Conservation (phyloP, 306 rosid species). For the Fagus crenata region DNA sequence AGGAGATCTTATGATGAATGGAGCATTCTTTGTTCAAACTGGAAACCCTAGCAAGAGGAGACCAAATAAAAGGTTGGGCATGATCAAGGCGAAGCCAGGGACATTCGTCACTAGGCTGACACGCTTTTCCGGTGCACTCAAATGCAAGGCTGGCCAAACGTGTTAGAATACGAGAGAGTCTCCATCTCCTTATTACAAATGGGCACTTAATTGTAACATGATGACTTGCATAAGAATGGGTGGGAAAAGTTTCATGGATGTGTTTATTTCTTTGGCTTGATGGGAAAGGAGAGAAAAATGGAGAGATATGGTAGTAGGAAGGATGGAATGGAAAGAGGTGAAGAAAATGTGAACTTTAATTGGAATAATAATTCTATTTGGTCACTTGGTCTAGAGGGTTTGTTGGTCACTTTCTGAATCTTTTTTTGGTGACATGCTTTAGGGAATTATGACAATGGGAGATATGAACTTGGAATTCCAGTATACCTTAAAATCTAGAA, state of each 20-base stretch:
- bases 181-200: not conserved
- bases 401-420: not conserved
- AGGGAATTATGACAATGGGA: too few relatives aligned
- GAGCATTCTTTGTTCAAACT: constrained; percentile 45
- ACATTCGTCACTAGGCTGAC: constrained; percentile 40
- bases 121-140: constrained; percentile 44
- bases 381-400: not conserved
- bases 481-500: too few relatives aligned
- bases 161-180: constrained; percentile 25
- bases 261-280: not conserved
- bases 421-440: too few relatives aligned
- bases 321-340: too few relatives aligned
- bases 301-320: not conserved
- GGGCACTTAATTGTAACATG: not conserved
- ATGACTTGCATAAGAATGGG: not conserved
- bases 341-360: too few relatives aligned
- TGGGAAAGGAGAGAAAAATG: too few relatives aligned
- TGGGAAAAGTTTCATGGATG: not conserved
- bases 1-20: constrained; percentile 53
- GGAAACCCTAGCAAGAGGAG: constrained; percentile 29
- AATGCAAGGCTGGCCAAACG: constrained; percentile 28
- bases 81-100: constrained; percentile 57
- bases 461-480: too few relatives aligned
- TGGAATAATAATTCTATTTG: not conserved
- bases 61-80: not conserved